Base-by-base conservation (phyloP, 371 early-diverging fungal species). In the Syncephalis fuscata region DNA sequence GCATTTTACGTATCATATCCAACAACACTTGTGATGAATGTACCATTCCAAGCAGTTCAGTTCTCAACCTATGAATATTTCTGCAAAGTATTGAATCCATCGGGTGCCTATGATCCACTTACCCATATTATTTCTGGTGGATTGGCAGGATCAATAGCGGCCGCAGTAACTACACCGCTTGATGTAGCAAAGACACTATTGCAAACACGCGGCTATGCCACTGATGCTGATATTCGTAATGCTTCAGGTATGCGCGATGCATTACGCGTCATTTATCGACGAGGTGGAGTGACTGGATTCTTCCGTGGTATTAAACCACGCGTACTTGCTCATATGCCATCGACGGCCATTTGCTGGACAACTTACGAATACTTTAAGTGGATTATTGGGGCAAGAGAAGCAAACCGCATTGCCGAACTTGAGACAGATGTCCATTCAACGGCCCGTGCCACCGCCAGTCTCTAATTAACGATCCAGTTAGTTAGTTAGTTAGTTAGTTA, bases 331-430 rank as follows among this genome's bases (percentile, higher is more conserved):
- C 81, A 89, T 59, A 78, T 91, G 73, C 96, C 96, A 2, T 80
- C 87, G 39, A 87, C 93, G 1, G 94, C 93, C 17, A 82, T 94
- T 37, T 82, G 85, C 62, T 95, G 96, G 96, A 77, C 83, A 44
- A 85, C 88, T 0, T 87, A 87, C 53, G 87, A 87, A 57, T 87
- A 83, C 52, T 80, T 85, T 51, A 87, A 87, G 59, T 84, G 85
- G 83, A 54, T 74, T 24, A 32, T 32, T 32, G 32, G 32, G 4
- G 11, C 32, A 11, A 32, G 11, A 32, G 32, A 32, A 32, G 11
- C 11, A 11, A 11, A 32, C 7, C 32, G 32, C 4, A 11, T 32
- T 7, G 32, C 32, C 11, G 32, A 32, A 32, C 32, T 32, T 4
- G 32, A 32, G 11, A 7, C 32, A 11, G 32, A 32, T 32, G 11